These are phyloP conservation scores for Penicillium antarcticum DNA, from an alignment of 495 filamentous ascomycete species.

Conservation along the genomic window DNA sequence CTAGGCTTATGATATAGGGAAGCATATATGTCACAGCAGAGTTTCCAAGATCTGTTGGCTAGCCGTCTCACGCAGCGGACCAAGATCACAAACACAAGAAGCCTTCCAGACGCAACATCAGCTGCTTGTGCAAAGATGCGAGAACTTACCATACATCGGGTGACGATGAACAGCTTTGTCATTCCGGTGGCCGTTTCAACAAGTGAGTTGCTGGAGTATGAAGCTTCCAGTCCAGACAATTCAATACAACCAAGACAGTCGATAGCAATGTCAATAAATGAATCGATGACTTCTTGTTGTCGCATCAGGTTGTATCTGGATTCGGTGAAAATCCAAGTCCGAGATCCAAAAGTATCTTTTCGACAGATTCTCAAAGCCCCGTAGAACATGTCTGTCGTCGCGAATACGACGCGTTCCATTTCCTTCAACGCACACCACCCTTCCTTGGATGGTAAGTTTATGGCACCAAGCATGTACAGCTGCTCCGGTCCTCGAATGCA, in stretches of 20 bases:
- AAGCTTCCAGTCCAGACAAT: background rate
- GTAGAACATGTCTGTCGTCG: too few species aligned
- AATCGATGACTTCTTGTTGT: background rate
- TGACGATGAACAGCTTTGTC: conserved; percentile 4
- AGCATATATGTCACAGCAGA: conserved; percentile 5
- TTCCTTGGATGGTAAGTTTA: conserved; percentile 1
- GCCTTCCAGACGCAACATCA: background rate
- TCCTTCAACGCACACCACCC: background rate
- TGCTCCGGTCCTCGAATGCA: conserved; percentile 19
- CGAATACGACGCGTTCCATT: background rate
- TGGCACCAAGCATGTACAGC: conserved; percentile 3
- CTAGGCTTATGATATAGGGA: conserved; percentile 1
- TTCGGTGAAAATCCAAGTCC: background rate
- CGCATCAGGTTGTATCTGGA: background rate
- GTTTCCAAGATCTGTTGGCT: background rate
- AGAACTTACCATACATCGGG: conserved; percentile 2
- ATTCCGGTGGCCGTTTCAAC: conserved; percentile 7
- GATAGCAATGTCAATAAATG: background rate
- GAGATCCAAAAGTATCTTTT: background rate
- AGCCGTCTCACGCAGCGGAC: background rate
- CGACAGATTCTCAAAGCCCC: background rate
- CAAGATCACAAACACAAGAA: conserved; percentile 8
- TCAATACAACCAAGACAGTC: background rate
- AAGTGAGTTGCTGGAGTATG: background rate
- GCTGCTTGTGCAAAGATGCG: background rate